Conservation (phyloP, 768 basidiomycete genomes). For the Krasilnikovozyma curviuscula region DNA sequence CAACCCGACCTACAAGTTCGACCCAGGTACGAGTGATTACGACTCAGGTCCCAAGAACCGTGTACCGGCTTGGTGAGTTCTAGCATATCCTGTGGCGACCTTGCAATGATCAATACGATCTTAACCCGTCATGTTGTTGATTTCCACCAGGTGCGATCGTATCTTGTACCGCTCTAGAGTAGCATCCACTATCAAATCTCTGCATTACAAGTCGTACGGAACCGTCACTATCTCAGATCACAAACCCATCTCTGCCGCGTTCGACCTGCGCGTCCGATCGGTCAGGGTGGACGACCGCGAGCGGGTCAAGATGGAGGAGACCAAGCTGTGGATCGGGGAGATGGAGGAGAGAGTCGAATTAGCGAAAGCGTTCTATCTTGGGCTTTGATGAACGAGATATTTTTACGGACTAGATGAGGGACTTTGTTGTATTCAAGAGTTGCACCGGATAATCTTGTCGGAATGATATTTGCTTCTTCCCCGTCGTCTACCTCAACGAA, state of each 20-base stretch:
- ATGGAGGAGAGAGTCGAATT: neutral
- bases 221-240: slow-evolving; percentile 79
- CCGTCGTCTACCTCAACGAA: no score
- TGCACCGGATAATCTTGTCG: no score
- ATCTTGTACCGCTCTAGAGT: slow-evolving; percentile 46
- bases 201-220: slow-evolving; percentile 50
- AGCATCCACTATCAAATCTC: slow-evolving; percentile 30
- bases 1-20: slow-evolving; percentile 34
- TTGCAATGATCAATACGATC: neutral
- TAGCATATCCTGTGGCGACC: neutral
- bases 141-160: slow-evolving; percentile 46
- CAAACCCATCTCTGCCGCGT: slow-evolving; percentile 65
- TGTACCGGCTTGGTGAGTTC: slow-evolving; percentile 62
- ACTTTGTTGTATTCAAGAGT: no score
- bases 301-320: neutral
- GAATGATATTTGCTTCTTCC: no score
- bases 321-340: neutral
- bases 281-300: slow-evolving; percentile 42
- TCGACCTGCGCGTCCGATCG: slow-evolving; percentile 51
- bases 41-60: slow-evolving; percentile 74
- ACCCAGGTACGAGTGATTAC: slow-evolving; percentile 49
- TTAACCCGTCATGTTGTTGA: neutral
- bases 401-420: no score
- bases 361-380: no score
- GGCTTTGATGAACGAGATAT: no score